phyloP scores from a whole-genome alignment of 306 rosid genomes.

The Acacia melanoxylon region DNA sequence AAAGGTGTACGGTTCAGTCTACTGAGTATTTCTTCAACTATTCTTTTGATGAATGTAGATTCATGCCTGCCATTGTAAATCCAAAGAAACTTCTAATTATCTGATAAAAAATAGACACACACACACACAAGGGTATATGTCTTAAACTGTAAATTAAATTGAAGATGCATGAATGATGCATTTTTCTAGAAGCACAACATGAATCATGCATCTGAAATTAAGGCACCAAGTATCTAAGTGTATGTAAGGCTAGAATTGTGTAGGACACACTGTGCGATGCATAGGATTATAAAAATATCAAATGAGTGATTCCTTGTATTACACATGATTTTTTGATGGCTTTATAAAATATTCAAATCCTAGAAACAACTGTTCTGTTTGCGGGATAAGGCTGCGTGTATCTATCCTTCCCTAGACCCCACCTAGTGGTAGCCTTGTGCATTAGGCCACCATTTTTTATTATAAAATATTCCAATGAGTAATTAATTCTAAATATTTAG shows the following conservation, averaged over 20 bases:
- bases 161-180: not conserved
- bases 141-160: too few species aligned
- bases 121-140: not conserved
- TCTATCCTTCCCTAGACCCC: too few species aligned
- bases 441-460: too few species aligned
- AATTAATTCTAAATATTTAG: too few species aligned
- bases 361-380: too few species aligned
- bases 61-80: slow-evolving; percentile 16
- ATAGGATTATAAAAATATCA: not conserved
- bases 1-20: slow-evolving; percentile 11
- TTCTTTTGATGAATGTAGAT: slow-evolving; percentile 13
- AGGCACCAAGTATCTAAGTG: not conserved
- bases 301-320: not conserved
- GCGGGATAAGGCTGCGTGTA: too few species aligned
- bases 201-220: not conserved
- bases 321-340: too few species aligned
- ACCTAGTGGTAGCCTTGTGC: too few species aligned
- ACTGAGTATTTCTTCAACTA: slow-evolving; percentile 19
- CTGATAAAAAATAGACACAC: not conserved
- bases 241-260: too few species aligned
- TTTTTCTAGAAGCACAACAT: too few species aligned
- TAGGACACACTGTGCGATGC: not conserved
- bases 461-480: too few species aligned
- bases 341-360: too few species aligned
- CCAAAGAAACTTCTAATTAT: not conserved